Conservation (phyloP, 208 protist genomes). For the Porcisia deanei region DNA sequence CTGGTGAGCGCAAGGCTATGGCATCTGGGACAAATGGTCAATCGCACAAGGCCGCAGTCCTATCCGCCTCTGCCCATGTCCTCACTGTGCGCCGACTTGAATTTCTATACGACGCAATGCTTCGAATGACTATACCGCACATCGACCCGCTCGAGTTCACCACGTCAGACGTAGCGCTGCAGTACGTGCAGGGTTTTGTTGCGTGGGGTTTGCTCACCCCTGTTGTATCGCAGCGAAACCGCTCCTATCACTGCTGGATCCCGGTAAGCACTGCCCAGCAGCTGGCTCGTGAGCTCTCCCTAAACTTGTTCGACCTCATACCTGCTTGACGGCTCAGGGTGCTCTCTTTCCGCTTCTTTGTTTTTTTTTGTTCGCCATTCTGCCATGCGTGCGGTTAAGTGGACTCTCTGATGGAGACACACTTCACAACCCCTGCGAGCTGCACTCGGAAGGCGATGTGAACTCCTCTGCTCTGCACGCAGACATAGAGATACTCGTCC, state of each 20-base stretch:
- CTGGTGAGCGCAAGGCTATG: slow-evolving; percentile 1
- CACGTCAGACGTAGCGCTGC: slow-evolving; percentile 49
- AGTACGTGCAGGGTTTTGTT: slow-evolving; percentile 66
- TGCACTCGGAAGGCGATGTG: not conserved
- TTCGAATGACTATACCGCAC: slow-evolving; percentile 61
- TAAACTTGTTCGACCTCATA: slow-evolving; percentile 83
- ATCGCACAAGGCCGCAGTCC: slow-evolving; percentile 74
- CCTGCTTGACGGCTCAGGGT: slow-evolving; percentile 31
- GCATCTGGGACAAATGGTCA: slow-evolving; percentile 39
- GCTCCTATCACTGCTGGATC: slow-evolving; percentile 78
- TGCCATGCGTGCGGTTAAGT: not conserved
- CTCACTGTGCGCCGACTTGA: slow-evolving; percentile 51
- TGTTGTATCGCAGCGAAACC: slow-evolving; percentile 26
- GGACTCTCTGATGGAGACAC: not conserved
- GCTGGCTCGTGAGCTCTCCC: slow-evolving; percentile 52
- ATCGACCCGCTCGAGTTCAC: slow-evolving; percentile 79
- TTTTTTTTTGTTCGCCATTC: not conserved
- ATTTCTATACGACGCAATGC: slow-evolving; percentile 65
- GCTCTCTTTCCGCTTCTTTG: not conserved
- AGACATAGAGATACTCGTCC: not conserved
- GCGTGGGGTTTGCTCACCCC: slow-evolving; percentile 78
- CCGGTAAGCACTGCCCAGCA: slow-evolving; percentile 71
- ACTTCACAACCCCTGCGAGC: not conserved
- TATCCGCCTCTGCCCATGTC: slow-evolving; percentile 60
- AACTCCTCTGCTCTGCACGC: not conserved